Conservation (phyloP, 1,284 basidiomycete genomes). For the Rhizoctonia solani region DNA sequence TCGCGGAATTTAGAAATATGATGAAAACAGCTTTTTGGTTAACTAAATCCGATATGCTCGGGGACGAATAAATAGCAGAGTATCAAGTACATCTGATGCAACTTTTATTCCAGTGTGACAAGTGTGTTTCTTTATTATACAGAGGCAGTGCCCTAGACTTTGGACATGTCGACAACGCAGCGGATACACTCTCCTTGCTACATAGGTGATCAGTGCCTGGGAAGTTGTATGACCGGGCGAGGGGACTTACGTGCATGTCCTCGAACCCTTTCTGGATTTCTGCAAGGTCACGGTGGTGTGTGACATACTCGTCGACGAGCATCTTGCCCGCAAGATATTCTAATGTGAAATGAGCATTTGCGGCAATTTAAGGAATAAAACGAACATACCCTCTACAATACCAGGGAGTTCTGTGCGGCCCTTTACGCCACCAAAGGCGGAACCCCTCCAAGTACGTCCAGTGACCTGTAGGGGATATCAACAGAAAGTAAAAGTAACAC, state of each 20-base stretch:
- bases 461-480: constrained; percentile 59
- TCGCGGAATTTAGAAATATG: constrained; percentile 50
- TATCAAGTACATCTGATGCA: constrained; percentile 12
- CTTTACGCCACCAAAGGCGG: constrained; percentile 97
- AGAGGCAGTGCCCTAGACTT: constrained; percentile 22
- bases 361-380: neutral
- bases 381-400: constrained; percentile 72
- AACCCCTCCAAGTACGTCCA: constrained; percentile 93
- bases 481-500: constrained; percentile 23
- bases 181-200: constrained; percentile 89
- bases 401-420: constrained; percentile 93
- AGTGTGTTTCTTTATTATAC: constrained; percentile 4
- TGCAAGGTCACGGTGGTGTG: constrained; percentile 72
- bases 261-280: constrained; percentile 91
- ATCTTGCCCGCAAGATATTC: constrained; percentile 75
- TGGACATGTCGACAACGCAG: constrained; percentile 81
- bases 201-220: neutral
- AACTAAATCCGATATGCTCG: no score
- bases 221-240: neutral
- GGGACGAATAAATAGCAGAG: constrained; percentile 9
- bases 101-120: constrained; percentile 32
- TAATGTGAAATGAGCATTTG: constrained; percentile 44
- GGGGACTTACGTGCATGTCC: constrained; percentile 85
- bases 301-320: constrained; percentile 89
- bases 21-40: no score